phyloP scores from a whole-genome alignment of 306 rosid genomes.

The Trichosanthes truncata region DNA sequence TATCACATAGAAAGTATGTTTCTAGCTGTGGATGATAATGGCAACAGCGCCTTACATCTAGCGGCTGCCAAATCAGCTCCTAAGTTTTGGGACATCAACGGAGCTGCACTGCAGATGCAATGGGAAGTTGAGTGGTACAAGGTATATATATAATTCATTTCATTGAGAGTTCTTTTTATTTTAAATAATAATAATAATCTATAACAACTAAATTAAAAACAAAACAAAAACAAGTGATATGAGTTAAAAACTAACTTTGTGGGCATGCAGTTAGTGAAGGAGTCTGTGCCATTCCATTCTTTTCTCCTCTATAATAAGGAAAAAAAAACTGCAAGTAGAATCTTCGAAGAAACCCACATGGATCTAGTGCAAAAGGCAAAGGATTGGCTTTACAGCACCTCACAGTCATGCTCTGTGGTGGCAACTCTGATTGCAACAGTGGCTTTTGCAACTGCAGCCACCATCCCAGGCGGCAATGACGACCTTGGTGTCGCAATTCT shows the following conservation, averaged over 20 bases:
- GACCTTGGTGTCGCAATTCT: background rate
- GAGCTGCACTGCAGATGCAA: conserved; percentile 51
- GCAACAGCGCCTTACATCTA: conserved; percentile 50
- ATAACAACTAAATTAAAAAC: too few species aligned
- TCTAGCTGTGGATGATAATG: conserved; percentile 29
- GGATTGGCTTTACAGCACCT: conserved; percentile 23
- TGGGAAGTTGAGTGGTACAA: conserved; percentile 56
- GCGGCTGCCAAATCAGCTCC: conserved; percentile 27
- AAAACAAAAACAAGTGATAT: too few species aligned
- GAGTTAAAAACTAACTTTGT: too few species aligned
- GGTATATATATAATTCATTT: too few species aligned
- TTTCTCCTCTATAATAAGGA: background rate
- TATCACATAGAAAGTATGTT: conserved; percentile 17
- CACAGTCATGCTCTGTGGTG: conserved; percentile 32
- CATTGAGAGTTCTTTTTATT: too few species aligned
- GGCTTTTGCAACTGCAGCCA: conserved; percentile 23
- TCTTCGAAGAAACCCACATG: conserved; percentile 16
- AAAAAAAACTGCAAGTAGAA: background rate
- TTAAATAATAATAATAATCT: too few species aligned
- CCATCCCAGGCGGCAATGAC: background rate
- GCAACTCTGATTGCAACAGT: conserved; percentile 25
- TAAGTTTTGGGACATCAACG: conserved; percentile 38
- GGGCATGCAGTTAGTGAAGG: conserved; percentile 5
- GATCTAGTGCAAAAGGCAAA: background rate
- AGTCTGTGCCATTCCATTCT: conserved; percentile 13